These are phyloP conservation scores for Kodamaea anthophila DNA, from an alignment of 1,139 yeast species.

Conservation along the genomic window DNA sequence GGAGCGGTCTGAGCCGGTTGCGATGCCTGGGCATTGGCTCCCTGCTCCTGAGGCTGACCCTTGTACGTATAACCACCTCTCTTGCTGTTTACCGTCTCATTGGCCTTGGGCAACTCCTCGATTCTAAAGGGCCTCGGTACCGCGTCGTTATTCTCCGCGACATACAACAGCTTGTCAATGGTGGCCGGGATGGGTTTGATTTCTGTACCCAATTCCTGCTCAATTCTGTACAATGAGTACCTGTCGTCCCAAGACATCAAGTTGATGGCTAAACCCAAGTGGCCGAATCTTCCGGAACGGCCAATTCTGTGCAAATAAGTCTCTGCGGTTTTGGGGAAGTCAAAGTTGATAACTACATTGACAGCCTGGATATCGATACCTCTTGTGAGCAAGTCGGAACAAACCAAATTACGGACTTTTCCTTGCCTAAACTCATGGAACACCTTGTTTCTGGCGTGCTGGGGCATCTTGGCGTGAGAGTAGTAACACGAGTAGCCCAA, in stretches of 20 bases:
- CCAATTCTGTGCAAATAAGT: slow-evolving; percentile 98
- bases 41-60: slow-evolving; percentile 30
- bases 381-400: slow-evolving; percentile 94
- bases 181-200: slow-evolving; percentile 92
- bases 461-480: slow-evolving; percentile 97
- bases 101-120: slow-evolving; percentile 55
- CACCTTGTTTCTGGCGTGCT: slow-evolving; percentile 93
- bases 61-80: slow-evolving; percentile 41
- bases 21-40: slow-evolving; percentile 14
- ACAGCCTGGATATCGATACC: slow-evolving; percentile 99
- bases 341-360: slow-evolving; percentile 94
- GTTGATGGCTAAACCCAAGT: slow-evolving; percentile 94
- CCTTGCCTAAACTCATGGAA: slow-evolving; percentile 99
- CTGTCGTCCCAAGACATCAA: slow-evolving; percentile 96
- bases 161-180: slow-evolving; percentile 84
- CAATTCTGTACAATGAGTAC: slow-evolving; percentile 87
- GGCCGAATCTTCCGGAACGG: slow-evolving; percentile 99
- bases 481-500: slow-evolving; percentile 95
- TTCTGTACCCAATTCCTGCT: slow-evolving; percentile 96
- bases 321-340: slow-evolving; percentile 97
- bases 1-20: slow-evolving; percentile 11
- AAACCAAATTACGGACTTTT: slow-evolving; percentile 91
- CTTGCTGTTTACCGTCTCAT: slow-evolving; percentile 30
- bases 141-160: slow-evolving; percentile 68
- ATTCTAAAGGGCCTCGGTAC: slow-evolving; percentile 88